phyloP scores from a whole-genome alignment of 1,284 basidiomycete species.

The Ganoderma leucocontextum region DNA sequence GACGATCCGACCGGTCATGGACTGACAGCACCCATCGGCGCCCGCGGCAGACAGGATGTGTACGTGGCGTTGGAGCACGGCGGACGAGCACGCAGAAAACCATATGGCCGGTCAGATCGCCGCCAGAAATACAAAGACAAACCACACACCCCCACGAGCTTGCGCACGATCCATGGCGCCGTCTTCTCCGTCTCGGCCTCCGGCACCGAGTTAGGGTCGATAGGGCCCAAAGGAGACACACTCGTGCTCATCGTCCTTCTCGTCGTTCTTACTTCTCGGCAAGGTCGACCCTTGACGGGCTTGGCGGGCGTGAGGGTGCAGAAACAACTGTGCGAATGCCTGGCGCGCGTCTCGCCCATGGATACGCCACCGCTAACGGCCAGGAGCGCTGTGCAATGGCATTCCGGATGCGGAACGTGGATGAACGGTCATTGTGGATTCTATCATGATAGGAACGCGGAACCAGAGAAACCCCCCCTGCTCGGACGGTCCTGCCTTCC shows the following conservation, averaged over 20 bases:
- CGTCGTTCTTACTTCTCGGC: not conserved
- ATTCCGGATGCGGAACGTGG: constrained; percentile 2
- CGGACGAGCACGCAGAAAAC: constrained; percentile 10
- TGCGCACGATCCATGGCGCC: constrained; percentile 70
- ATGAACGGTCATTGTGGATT: constrained; percentile 6
- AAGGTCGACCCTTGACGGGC: constrained; percentile 7
- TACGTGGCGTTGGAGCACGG: constrained; percentile 8
- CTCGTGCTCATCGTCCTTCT: constrained; percentile 25
- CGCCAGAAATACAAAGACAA: not conserved
- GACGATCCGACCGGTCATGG: constrained; percentile 71
- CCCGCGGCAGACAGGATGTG: not conserved
- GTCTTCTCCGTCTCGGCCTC: constrained; percentile 59
- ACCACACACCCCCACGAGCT: constrained; percentile 64
- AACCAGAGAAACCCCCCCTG: not conserved
- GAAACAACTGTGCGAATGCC: constrained; percentile 3
- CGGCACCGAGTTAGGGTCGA: constrained; percentile 59
- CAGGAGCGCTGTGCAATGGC: not conserved
- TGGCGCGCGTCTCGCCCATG: not conserved
- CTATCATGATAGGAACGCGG: constrained; percentile 30
- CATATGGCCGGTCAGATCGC: constrained; percentile 17
- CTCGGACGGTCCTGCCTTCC: constrained; percentile 3
- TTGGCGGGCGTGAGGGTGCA: constrained; percentile 6
- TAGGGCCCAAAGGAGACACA: constrained; percentile 57
- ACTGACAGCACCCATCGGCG: constrained; percentile 44
- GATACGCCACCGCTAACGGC: constrained; percentile 6